Evolutionary conservation across 805 yeast genomes (phyloP).

Genomic region (Schizosaccharomyces lindneri): DNA sequence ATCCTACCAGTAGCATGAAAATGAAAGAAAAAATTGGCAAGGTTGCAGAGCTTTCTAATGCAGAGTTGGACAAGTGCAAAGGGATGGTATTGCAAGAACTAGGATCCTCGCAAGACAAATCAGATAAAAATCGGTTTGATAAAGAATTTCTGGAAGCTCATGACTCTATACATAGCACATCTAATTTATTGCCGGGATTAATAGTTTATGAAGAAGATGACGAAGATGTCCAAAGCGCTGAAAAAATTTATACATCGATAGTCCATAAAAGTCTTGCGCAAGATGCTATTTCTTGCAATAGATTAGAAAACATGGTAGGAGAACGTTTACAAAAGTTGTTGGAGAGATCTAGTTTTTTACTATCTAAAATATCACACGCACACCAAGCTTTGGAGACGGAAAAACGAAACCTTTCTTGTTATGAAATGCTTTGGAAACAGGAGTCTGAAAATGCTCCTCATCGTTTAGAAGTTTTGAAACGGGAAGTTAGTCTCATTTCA

Average conservation of each 20-base stretch:
- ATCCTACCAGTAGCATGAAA: not conserved
- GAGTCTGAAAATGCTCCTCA: not conserved
- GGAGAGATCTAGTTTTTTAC: not conserved
- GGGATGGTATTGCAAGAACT: not conserved
- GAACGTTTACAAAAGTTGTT: not conserved
- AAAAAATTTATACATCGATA: not conserved
- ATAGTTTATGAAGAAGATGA: not conserved
- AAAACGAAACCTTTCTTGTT: not conserved
- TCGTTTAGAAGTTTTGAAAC: not conserved
- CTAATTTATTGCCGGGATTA: not conserved
- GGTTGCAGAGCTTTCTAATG: not conserved
- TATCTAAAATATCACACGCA: not conserved
- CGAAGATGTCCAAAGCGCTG: not conserved
- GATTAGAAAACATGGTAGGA: not conserved
- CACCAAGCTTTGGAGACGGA: not conserved
- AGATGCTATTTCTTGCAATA: not conserved
- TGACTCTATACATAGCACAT: not conserved
- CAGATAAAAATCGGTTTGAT: not conserved
- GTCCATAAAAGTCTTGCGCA: not conserved
- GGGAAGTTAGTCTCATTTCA: not conserved
- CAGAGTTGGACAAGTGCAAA: not conserved
- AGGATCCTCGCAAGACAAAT: not conserved
- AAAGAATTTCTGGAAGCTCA: not conserved
- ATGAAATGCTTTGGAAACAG: not conserved
- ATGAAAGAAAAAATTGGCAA: not conserved